Evolutionary conservation across 352 stramenopile genomes (phyloP).

Genomic region (Pythium monospermum): DNA sequence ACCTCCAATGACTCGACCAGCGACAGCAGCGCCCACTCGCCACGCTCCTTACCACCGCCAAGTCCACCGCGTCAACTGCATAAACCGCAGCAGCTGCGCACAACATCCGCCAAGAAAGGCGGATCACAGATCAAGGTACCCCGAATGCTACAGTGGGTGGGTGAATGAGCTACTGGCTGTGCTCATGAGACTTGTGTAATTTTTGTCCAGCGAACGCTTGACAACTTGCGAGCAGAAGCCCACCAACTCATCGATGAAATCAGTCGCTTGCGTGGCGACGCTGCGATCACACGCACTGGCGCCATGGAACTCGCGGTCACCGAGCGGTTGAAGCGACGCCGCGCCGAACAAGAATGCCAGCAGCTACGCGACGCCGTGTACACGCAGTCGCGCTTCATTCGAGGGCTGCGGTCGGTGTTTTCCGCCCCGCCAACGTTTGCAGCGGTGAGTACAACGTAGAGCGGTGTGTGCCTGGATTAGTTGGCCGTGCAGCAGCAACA

Average conservation of each 20-base stretch:
- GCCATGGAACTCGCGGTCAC: not conserved
- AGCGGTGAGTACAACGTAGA: not conserved
- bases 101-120: no score
- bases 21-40: no score
- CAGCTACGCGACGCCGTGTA: conserved; percentile 3
- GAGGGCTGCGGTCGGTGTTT: not conserved
- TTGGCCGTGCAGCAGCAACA: not conserved
- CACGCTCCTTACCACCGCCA: no score
- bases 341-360: conserved; percentile 4
- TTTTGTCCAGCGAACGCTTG: not conserved
- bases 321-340: conserved; percentile 1
- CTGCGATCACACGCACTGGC: not conserved
- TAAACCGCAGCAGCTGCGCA: no score
- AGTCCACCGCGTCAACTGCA: no score
- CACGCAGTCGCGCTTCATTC: not conserved
- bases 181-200: no score
- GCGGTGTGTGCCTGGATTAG: not conserved
- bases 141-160: no score
- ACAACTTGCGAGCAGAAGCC: not conserved
- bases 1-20: no score
- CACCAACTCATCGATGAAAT: not conserved
- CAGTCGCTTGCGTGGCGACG: not conserved
- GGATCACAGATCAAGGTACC: no score
- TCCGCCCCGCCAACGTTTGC: not conserved
- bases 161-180: no score